phyloP scores from a whole-genome alignment of 305 asterid genomes.

The Ruellia speciosa region DNA sequence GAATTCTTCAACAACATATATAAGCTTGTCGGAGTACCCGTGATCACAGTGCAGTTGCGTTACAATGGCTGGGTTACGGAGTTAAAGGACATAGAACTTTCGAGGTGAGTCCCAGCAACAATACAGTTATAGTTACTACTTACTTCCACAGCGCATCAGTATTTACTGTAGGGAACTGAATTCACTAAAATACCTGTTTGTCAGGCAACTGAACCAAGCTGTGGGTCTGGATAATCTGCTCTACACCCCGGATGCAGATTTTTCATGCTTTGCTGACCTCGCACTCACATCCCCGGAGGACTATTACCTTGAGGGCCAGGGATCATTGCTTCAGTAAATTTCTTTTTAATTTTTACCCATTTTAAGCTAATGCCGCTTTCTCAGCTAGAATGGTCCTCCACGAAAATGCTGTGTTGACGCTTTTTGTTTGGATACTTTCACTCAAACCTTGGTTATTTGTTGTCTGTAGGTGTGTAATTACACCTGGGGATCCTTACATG shows the following conservation, averaged over 20 bases:
- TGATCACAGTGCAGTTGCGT: constrained; percentile 88
- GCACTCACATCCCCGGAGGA: constrained; percentile 93
- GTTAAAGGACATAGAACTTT: constrained; percentile 77
- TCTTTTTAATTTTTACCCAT: too few relatives aligned
- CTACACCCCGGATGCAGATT: constrained; percentile 97
- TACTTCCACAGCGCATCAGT: too few relatives aligned
- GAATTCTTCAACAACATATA: constrained; percentile 85
- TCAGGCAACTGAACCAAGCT: constrained; percentile 82
- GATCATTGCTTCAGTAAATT: constrained; percentile 89
- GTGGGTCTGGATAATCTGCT: constrained; percentile 92
- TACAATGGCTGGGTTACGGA: constrained; percentile 99
- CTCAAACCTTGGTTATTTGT: too few relatives aligned
- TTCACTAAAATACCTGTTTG: constrained; percentile 1
- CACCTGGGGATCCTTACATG: constrained; percentile 99
- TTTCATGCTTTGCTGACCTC: constrained; percentile 98
- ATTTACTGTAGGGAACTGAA: too few relatives aligned
- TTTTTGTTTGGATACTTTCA: neutral
- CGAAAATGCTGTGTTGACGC: too few relatives aligned
- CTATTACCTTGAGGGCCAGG: constrained; percentile 92
- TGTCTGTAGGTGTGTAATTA: constrained; percentile 44
- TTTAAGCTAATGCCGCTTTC: too few relatives aligned
- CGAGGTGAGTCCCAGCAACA: too few relatives aligned
- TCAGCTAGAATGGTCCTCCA: too few relatives aligned
- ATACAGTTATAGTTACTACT: too few relatives aligned
- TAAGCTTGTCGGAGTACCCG: constrained; percentile 91